These are phyloP conservation scores for Pisolithus tinctorius DNA, from an alignment of 768 basidiomycete species.

Conservation along the genomic window DNA sequence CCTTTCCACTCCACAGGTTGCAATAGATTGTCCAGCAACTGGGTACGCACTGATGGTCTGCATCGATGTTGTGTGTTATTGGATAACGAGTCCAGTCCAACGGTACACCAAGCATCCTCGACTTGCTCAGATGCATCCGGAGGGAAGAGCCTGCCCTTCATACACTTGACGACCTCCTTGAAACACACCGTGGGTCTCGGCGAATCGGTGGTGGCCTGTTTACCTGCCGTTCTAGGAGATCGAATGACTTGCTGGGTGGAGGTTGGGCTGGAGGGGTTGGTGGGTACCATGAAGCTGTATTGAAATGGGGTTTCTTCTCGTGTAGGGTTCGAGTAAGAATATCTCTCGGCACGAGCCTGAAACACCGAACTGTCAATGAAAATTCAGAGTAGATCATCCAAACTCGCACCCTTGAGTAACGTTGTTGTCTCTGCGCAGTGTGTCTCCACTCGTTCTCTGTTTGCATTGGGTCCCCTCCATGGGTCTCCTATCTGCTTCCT, in stretches of 20 bases:
- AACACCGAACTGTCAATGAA: slow-evolving; percentile 2
- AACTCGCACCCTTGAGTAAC: slow-evolving; percentile 17
- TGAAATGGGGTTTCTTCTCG: slow-evolving; percentile 25
- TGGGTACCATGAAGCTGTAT: slow-evolving; percentile 26
- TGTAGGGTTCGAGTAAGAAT: background rate
- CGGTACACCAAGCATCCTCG: slow-evolving; percentile 24
- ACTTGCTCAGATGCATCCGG: slow-evolving; percentile 27
- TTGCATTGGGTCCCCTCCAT: slow-evolving; percentile 29
- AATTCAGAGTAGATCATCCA: background rate
- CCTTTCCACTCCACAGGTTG: slow-evolving; percentile 36
- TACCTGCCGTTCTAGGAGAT: background rate
- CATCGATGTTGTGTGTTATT: slow-evolving; percentile 9
- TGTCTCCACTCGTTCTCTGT: slow-evolving; percentile 24
- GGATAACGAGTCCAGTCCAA: slow-evolving; percentile 16
- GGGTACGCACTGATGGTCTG: slow-evolving; percentile 19
- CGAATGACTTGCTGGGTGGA: slow-evolving; percentile 16
- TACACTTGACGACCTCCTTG: no score
- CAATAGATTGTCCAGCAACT: slow-evolving; percentile 40
- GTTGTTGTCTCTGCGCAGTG: slow-evolving; percentile 13
- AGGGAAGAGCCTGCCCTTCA: slow-evolving; percentile 53
- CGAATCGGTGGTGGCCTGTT: slow-evolving; percentile 7
- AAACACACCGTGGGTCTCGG: slow-evolving; percentile 35
- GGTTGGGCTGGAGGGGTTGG: slow-evolving; percentile 13
- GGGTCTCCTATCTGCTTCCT: slow-evolving; percentile 37
- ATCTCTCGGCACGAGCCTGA: slow-evolving; percentile 14